Evolutionary conservation across 352 stramenopile genomes (phyloP), one percentile per base, ranked within the genome.

Genomic region (Phytophthora hibernalis): DNA sequence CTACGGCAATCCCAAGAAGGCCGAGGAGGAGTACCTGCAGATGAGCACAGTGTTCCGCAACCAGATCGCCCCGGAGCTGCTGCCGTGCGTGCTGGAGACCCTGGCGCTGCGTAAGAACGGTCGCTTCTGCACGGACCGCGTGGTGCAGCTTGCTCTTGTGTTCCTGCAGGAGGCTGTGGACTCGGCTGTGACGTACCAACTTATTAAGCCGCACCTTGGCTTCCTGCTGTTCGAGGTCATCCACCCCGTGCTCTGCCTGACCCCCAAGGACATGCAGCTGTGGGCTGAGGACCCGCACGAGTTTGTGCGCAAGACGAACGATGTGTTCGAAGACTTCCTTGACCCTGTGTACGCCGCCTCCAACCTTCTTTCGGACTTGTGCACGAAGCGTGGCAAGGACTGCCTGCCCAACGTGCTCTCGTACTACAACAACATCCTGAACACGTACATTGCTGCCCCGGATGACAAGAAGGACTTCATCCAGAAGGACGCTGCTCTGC

Each of bases 201-300:
- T 99, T 6, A 85, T 99, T 30, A 99, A 99, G 76, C 97, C 97
- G 26, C 96, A 99, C 76, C 79, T 99, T 35, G 91, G 97, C 56
- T 99, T 99, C 75, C 64, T 99, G 42, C 75, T 99, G 26, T 99
- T 99, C 62, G 93, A 99, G 65, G 97, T 98, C 8, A 96, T 98
- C 52, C 98, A 99, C 70, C 97, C 96, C 10, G 90, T 94, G 48
- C 89, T 99, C 51, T 99, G 95, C 67, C 73, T 99, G 16, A 98
- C 85, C 9, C 80, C 92, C 7, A 95, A 97, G 54, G 97, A 99
- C 65, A 75, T 99, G 62, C 79, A 97, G 52, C 82, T 98, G 58
- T 99, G 98, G 89, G 90, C 95, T 22, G 96, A 98, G 33, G 97
- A 99, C 76, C 97, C 97, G 47, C 92, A 98, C 63, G 97, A 99